These are phyloP conservation scores for Hydnum rufescens DNA, from an alignment of 768 basidiomycete genomes.

Conservation along the genomic window DNA sequence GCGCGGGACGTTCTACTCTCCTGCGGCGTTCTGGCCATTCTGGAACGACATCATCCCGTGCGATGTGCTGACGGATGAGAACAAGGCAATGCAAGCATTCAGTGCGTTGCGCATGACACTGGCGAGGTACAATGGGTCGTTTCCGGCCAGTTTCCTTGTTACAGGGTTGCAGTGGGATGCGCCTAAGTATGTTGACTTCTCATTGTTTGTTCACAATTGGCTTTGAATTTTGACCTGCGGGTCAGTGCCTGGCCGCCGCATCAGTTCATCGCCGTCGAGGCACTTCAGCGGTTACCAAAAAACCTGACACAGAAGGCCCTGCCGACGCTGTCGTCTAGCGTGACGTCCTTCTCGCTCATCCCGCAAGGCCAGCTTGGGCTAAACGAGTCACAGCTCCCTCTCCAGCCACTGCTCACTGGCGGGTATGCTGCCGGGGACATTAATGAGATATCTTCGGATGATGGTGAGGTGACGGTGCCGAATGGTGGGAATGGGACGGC, in stretches of 20 bases:
- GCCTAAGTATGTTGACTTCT: constrained; percentile 5
- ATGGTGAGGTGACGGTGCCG: constrained; percentile 27
- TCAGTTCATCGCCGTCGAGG: constrained; percentile 60
- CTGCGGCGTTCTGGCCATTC: constrained; percentile 62
- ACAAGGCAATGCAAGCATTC: constrained; percentile 53
- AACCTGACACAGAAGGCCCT: constrained; percentile 42
- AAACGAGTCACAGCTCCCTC: constrained; percentile 45
- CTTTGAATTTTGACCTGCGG: constrained; percentile 5
- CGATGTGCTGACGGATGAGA: constrained; percentile 35
- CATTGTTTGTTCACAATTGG: neutral
- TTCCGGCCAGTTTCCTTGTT: constrained; percentile 58
- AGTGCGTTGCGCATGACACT: constrained; percentile 56
- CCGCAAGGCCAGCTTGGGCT: constrained; percentile 69
- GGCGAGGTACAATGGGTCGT: constrained; percentile 70
- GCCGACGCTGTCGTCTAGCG: constrained; percentile 28
- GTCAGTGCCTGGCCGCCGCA: constrained; percentile 71
- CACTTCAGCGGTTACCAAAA: constrained; percentile 51
- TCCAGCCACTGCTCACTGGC: constrained; percentile 32
- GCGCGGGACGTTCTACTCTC: constrained; percentile 46
- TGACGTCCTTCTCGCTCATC: constrained; percentile 47
- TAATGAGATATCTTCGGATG: constrained; percentile 22
- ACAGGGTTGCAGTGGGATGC: constrained; percentile 61
- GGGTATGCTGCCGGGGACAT: constrained; percentile 29
- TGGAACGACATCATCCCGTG: constrained; percentile 75
- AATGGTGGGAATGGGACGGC: constrained; percentile 45